Conservation (phyloP, 805 yeast species). For the Metschnikowia gelsemii region DNA sequence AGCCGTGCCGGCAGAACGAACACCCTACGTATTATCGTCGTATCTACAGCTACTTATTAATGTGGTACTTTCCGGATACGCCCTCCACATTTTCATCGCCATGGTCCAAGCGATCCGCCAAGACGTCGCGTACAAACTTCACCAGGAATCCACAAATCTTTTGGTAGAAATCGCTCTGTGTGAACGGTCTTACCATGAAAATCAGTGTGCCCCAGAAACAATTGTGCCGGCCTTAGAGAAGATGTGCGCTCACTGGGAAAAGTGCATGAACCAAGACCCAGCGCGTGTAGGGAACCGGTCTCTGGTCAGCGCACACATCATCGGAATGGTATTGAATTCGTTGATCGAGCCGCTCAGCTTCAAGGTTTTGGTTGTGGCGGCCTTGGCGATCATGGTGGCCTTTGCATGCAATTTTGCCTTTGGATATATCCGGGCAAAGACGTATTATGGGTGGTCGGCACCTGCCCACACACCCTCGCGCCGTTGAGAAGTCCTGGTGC, state of each 20-base stretch:
- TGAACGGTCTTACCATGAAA: conserved; percentile 49
- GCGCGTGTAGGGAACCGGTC: conserved; percentile 48
- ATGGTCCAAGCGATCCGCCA: conserved; percentile 48
- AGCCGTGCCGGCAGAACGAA: conserved; percentile 51
- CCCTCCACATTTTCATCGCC: conserved; percentile 42
- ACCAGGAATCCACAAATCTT: conserved; percentile 45
- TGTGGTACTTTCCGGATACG: conserved; percentile 44
- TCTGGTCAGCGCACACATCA: conserved; percentile 56
- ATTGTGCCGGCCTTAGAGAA: conserved; percentile 58
- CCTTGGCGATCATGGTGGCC: conserved; percentile 42
- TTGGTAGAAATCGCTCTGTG: conserved; percentile 56
- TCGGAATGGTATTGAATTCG: conserved; percentile 61
- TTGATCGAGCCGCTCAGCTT: conserved; percentile 67
- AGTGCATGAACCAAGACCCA: conserved; percentile 64
- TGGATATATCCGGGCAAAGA: conserved; percentile 62
- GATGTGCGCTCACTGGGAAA: conserved; percentile 60
- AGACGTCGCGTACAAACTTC: conserved; percentile 55
- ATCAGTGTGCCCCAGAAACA: conserved; percentile 55
- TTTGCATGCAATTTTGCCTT: conserved; percentile 63
- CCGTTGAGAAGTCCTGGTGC: too few species aligned
- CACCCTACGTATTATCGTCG: conserved; percentile 58
- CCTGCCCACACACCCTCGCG: too few species aligned
- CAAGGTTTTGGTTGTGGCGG: conserved; percentile 51
- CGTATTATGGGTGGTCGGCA: conserved; percentile 40
- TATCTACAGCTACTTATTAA: conserved; percentile 60